phyloP scores from a whole-genome alignment of 176 grass and related monocot species.

The Guadua angustifolia region DNA sequence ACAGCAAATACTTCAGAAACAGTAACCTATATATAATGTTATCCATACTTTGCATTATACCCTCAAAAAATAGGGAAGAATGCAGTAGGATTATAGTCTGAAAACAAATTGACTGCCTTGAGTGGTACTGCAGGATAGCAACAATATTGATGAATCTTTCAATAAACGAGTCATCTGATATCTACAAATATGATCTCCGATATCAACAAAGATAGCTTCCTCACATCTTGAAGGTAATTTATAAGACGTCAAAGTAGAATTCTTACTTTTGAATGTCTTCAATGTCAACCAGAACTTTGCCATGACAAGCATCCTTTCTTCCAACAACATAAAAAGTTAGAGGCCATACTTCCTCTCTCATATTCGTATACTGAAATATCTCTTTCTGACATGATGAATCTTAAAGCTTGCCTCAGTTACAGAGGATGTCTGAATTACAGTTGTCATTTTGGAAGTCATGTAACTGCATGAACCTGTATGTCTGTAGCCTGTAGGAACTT shows the following conservation, averaged over 20 bases:
- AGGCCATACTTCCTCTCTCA: too few species aligned
- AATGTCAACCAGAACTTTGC: slow-evolving; percentile 22
- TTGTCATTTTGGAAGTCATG: not conserved
- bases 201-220: slow-evolving; percentile 27
- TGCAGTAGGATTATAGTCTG: not conserved
- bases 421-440: slow-evolving; percentile 3
- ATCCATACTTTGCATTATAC: not conserved
- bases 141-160: not conserved
- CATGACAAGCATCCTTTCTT: slow-evolving; percentile 29
- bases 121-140: not conserved
- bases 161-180: not conserved
- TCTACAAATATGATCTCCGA: not conserved
- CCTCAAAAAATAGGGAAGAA: slow-evolving; percentile 5
- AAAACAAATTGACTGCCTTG: slow-evolving; percentile 15
- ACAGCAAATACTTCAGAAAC: slow-evolving; percentile 9
- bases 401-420: not conserved
- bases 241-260: slow-evolving; percentile 10
- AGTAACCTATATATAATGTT: not conserved
- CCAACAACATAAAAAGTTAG: slow-evolving; percentile 1
- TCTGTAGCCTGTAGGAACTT: not conserved
- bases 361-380: not conserved
- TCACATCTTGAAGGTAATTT: slow-evolving; percentile 34
- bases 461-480: slow-evolving; percentile 8
- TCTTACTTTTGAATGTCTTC: slow-evolving; percentile 31
- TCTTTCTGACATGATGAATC: slow-evolving; percentile 10